Evolutionary conservation across 139 green algal genomes (phyloP).

Genomic region (Asterochloris erici): DNA sequence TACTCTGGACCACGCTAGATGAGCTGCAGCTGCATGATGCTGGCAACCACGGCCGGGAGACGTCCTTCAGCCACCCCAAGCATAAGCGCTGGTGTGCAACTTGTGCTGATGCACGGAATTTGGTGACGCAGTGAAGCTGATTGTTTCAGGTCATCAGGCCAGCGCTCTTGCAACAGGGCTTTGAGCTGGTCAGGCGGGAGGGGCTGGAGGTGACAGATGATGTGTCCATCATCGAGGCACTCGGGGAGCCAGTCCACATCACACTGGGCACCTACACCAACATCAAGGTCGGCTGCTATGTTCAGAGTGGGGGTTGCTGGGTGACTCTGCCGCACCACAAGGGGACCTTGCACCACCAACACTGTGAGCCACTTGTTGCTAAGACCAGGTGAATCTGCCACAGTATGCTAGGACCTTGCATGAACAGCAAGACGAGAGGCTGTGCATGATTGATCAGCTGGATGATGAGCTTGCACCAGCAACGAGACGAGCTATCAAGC

Average conservation of each 20-base stretch:
- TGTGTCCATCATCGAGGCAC: slow-evolving; percentile 95
- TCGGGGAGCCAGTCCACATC: slow-evolving; percentile 89
- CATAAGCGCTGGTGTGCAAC: background rate
- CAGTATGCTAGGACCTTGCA: background rate
- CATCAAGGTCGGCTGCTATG: slow-evolving; percentile 84
- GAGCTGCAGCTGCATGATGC: background rate
- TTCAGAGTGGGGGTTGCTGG: background rate
- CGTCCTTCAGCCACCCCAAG: background rate
- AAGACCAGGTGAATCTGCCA: background rate
- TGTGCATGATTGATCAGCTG: background rate
- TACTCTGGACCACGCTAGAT: background rate
- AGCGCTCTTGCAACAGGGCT: slow-evolving; percentile 76
- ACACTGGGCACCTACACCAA: slow-evolving; percentile 94
- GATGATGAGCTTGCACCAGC: background rate
- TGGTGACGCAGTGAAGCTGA: background rate
- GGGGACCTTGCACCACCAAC: background rate
- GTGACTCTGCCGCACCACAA: background rate
- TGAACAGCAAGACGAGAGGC: background rate
- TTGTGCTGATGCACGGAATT: background rate
- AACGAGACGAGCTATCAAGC: too few relatives aligned
- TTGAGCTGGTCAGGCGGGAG: slow-evolving; percentile 73
- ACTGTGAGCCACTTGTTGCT: background rate
- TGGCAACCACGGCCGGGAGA: background rate
- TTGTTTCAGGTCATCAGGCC: slow-evolving; percentile 75
- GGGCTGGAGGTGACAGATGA: slow-evolving; percentile 95